Evolutionary conservation across 73 alveolate species (phyloP).

Genomic region (Paramecium caudatum): DNA sequence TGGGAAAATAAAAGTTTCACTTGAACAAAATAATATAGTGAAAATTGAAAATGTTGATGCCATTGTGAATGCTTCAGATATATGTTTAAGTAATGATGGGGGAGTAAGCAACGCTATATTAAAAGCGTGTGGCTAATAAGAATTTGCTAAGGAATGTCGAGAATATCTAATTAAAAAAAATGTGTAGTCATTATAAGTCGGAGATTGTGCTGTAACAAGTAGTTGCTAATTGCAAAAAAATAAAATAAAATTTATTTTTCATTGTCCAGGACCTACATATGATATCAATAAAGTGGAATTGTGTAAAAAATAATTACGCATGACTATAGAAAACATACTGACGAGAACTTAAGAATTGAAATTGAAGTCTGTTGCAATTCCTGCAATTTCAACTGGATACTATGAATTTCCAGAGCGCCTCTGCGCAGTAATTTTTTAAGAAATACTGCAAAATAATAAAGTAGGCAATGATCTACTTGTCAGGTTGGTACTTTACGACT

Average conservation of each 20-base stretch:
- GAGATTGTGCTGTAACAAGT: slow-evolving; percentile 2
- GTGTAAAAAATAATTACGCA: too few species aligned
- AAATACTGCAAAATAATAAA: too few species aligned
- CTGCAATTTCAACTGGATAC: slow-evolving; percentile 86
- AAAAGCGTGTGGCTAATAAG: slow-evolving; percentile 9
- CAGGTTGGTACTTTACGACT: too few species aligned
- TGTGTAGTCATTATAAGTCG: neutral
- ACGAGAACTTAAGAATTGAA: too few species aligned
- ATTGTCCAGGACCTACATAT: slow-evolving; percentile 33
- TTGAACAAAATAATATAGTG: slow-evolving; percentile 10
- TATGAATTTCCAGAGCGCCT: slow-evolving; percentile 82
- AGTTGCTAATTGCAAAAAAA: neutral
- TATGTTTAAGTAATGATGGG: neutral
- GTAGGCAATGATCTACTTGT: too few species aligned
- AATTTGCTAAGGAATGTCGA: neutral
- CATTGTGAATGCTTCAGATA: slow-evolving; percentile 39
- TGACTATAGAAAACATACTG: too few species aligned
- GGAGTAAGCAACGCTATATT: slow-evolving; percentile 52
- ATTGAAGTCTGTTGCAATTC: slow-evolving; percentile 79
- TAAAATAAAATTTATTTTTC: slow-evolving; percentile 18
- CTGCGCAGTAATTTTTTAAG: slow-evolving; percentile 77
- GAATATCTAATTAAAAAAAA: neutral
- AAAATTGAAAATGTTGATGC: slow-evolving; percentile 42
- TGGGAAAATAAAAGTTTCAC: too few species aligned
- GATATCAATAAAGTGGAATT: too few species aligned